Evolutionary conservation across 177 flowering plant species (phyloP).

Genomic region (Telopea speciosissima): DNA sequence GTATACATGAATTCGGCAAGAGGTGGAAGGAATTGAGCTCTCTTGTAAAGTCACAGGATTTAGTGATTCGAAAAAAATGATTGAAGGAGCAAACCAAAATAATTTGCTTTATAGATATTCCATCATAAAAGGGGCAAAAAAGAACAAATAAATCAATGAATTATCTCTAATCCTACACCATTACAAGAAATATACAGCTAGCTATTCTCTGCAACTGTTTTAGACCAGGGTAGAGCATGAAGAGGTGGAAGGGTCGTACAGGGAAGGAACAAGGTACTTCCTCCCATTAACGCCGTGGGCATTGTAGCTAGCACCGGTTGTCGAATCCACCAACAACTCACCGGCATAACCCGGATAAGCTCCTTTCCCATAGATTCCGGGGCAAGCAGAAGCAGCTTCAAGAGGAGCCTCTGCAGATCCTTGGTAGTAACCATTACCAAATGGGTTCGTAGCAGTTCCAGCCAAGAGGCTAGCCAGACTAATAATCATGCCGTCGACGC

Average conservation of each 20-base stretch:
- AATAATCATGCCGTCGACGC: constrained; percentile 29
- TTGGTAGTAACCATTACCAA: constrained; percentile 30
- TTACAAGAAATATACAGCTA: too few species aligned
- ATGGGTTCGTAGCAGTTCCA: constrained; percentile 35
- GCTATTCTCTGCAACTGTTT: too few species aligned
- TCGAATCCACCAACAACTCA: constrained; percentile 17
- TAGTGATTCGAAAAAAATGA: too few species aligned
- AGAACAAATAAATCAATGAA: too few species aligned
- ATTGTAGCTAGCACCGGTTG: constrained; percentile 28
- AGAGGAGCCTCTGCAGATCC: constrained; percentile 26
- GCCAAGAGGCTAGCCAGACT: constrained; percentile 35
- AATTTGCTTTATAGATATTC: too few species aligned
- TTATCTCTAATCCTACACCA: too few species aligned
- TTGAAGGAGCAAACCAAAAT: too few species aligned
- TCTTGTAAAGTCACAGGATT: too few species aligned
- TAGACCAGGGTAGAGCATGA: constrained; percentile 25
- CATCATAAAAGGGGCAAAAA: too few species aligned
- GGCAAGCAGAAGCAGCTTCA: constrained; percentile 34
- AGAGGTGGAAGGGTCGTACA: constrained; percentile 21
- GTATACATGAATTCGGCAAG: too few species aligned
- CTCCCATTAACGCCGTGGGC: constrained; percentile 27
- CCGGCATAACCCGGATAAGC: constrained; percentile 34
- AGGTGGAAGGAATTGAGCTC: too few species aligned
- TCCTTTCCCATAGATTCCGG: constrained; percentile 29
- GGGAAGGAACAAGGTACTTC: constrained; percentile 20